Conservation (phyloP, 495 filamentous ascomycete genomes). For the Immersiella caudata region DNA sequence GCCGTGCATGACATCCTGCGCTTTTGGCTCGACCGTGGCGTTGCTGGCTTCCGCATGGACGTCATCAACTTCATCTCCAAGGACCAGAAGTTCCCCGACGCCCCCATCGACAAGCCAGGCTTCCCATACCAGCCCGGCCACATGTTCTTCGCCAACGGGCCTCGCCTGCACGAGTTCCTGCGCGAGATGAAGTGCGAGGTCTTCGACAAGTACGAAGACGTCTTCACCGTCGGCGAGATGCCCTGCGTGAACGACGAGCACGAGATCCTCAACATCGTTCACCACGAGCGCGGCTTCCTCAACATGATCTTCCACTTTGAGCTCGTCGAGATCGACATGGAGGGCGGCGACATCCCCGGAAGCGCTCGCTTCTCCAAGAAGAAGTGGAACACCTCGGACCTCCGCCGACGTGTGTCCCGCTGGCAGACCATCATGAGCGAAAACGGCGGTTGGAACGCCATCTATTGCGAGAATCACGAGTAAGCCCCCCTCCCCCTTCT, state of each 20-base stretch:
- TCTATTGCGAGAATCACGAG: constrained; percentile 70
- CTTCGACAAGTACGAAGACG: not conserved
- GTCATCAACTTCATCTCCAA: constrained; percentile 69
- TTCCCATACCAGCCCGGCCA: constrained; percentile 45
- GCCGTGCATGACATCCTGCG: constrained; percentile 64
- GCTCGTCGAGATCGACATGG: constrained; percentile 59
- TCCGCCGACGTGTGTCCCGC: constrained; percentile 56
- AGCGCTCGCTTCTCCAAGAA: constrained; percentile 39
- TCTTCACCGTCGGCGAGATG: constrained; percentile 18
- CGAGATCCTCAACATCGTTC: constrained; percentile 6
- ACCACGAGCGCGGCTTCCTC: not conserved
- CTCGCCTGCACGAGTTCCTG: constrained; percentile 63
- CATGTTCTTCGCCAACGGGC: constrained; percentile 61
- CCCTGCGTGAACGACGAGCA: constrained; percentile 2
- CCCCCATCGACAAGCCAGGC: constrained; percentile 48
- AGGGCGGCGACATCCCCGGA: constrained; percentile 35
- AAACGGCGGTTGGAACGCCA: constrained; percentile 61
- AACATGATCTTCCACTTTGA: constrained; percentile 62
- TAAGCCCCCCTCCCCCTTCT: not conserved
- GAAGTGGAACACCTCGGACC: constrained; percentile 40
- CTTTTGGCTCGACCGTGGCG: constrained; percentile 67
- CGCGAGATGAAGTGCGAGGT: constrained; percentile 38
- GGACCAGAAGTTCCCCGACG: constrained; percentile 59
- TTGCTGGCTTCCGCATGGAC: constrained; percentile 70
- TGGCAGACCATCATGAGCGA: constrained; percentile 65